Base-by-base conservation (phyloP, 345 rosid species). In the Populus davidiana region DNA sequence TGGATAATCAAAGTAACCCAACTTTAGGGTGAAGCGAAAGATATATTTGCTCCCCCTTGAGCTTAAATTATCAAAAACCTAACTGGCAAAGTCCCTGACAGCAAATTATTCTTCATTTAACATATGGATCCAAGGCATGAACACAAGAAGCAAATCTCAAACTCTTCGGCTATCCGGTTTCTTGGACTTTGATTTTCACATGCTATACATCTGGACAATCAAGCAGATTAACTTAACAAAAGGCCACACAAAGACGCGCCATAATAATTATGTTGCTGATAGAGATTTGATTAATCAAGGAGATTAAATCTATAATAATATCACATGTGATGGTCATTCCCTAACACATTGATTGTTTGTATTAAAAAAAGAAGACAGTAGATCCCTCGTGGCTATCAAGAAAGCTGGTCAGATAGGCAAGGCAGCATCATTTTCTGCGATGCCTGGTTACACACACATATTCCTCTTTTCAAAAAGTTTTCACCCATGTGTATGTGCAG, bases 181-280 rank as follows among this genome's bases (percentile, higher is more conserved):
- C 56, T 31, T 43, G 74, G 83, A 74, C 59, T 78, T 76, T 18
- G 39, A 31, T 59, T 75, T 69, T 72, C 85, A 81, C 79, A 73
- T 81, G 86, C 86, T 78, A 79, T 79, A 74, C 84, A 73, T 83
- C 79, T 75, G 78, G 86, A 78, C 47, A 84, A 74, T 76, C 81
- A 72, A 71, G 38, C 67, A 70, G 73, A 79, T 75, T 81, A 75
- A 69, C 76, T 69, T 81, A 83, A 81, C 49, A 16, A 65, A 65
- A 77, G 54, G 47, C 43, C 81, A 50, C 76, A 21, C 9, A 62
- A 23, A 9, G 73, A 81, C 56, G 73, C 66, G 73, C 77, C 83
- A 77, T 84, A 63, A 78, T 84, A 73, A 78, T 84, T 75, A 78
- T 82, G 82, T 72, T 80, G 72, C 38, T 63, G 68, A 74, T 75